phyloP scores from a whole-genome alignment of 768 basidiomycete species.

The Tulasnella sp. region DNA sequence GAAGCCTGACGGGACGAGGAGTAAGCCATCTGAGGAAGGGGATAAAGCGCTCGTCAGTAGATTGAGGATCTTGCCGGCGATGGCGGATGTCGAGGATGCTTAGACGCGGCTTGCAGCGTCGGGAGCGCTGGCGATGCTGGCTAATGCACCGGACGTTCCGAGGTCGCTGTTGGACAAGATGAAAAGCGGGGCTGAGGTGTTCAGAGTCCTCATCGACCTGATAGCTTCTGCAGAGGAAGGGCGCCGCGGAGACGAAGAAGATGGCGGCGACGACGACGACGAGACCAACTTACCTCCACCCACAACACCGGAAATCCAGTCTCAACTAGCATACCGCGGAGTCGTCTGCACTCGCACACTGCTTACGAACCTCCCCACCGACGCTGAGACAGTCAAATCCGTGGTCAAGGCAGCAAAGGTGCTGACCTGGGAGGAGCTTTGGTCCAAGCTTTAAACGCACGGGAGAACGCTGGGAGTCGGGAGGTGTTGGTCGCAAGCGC shows the following conservation, averaged over 20 bases:
- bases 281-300: no score
- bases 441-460: conserved; percentile 41
- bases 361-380: conserved; percentile 37
- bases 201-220: conserved; percentile 45
- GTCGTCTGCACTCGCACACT: conserved; percentile 68
- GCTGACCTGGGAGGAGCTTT: conserved; percentile 50
- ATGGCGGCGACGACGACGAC: no score
- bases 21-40: conserved; percentile 41
- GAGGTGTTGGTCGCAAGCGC: conserved; percentile 42
- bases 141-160: conserved; percentile 45
- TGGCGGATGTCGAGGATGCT: conserved; percentile 79
- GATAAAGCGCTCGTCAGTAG: conserved; percentile 28
- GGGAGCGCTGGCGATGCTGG: conserved; percentile 79
- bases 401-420: conserved; percentile 47
- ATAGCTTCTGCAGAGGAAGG: conserved; percentile 33
- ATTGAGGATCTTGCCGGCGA: conserved; percentile 72
- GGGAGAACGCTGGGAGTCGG: conserved; percentile 32
- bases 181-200: conserved; percentile 53
- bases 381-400: conserved; percentile 30
- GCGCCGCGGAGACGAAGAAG: conserved; percentile 35
- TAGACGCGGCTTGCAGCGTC: conserved; percentile 84
- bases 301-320: conserved; percentile 26
- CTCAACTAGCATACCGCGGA: conserved; percentile 69
- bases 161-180: conserved; percentile 57
- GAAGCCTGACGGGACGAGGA: conserved; percentile 28